Evolutionary conservation across 768 basidiomycete genomes (phyloP), one percentile per base, ranked within the genome.

Genomic region (Termitomyces sp.): DNA sequence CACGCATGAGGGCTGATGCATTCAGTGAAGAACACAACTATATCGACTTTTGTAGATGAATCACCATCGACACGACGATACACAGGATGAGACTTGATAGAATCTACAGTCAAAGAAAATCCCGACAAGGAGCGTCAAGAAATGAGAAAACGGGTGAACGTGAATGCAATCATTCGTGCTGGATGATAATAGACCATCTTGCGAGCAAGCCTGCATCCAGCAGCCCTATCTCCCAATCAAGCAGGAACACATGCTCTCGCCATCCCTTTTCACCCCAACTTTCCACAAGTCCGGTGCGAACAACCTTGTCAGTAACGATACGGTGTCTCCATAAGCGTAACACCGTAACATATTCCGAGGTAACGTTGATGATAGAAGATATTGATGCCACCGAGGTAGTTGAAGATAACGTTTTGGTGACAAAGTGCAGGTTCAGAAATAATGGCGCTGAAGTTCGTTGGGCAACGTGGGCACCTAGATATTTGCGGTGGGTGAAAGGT

Each of bases 181-280:
- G 59, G 34, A 75, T 58, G 34, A 67, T 63, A 27, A 81, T 65
- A 12, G 72, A 67, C 84, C 83, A 86, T 53, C 79, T 72, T 61
- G 66, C 68, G 51, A 85, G 61, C 59, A 72, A 64, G 16, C 77
- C 75, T 3, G 70, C 73, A 41, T 70, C 66, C 16, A 84, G 65
- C 37, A 85, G 70, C 0, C 73, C 79, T 21, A 77, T 79, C 63
- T 86, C 82, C 71, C 84, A 82, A 28, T 69, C 70, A 30, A 79
- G 53, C 58, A 77, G 63, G n/a, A 83, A 68, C 57, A 75, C 68
- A 52, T 78, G 70, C 60, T 77, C 75, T 52, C 80, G 72, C 80
- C 78, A 81, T 35, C 63, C 72, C 21, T 61, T 58, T 14, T 71
- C 34, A 6, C 74, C 74, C 44, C 65, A 64, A 43, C 64, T 63